Evolutionary conservation across 2,329 filamentous ascomycete species (phyloP), one percentile per base, ranked within the genome.

Genomic region (Aspergillus hortae): DNA sequence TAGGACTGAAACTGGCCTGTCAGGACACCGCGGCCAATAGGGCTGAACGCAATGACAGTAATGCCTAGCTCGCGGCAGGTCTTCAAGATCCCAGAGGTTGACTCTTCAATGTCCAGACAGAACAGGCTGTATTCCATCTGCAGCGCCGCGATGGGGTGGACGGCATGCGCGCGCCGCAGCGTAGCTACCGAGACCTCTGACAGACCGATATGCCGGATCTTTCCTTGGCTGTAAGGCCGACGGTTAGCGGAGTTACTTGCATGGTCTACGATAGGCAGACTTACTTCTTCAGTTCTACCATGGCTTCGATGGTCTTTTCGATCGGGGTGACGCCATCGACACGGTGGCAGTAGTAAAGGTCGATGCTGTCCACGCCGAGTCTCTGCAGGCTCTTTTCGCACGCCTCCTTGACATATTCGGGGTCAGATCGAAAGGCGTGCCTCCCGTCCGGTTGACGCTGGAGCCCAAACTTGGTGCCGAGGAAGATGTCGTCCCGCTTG

Each of bases 11-110:
- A 71, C 3, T 56, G 57, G 0, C 72, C 71, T 0, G 75, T 77
- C 21, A 81, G 55, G 25, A 81, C 58, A 0, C 77, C 77, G 1
- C 82, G 75, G 2, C 82, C 82, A 2, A 87, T 74, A 2, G 84
- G 84, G 14, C 76, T 78, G 67, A 83, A 85, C 2, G 80, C 77
- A 2, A 87, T 74, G 5, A 82, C 69, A 0, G 80, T 71, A 2
- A 83, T 71, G 1, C 82, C 83, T 2, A 87, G 77, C 61, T 85
- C 80, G 2, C 76, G 72, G n/a, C 76, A 80, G 0, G 82, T 82
- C 25, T 73, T 66, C 1, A 86, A 69, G 1, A 87, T 67, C 21
- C 75, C 64, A 1, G 74, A 77, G 40, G 6, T 17, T 38, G 73
- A 65, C 4, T 68, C 65, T 60, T 81, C 78, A 52, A 80, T 77